Evolutionary conservation across 768 basidiomycete genomes (phyloP), one percentile per base, ranked within the genome.

Genomic region (Hygrocybe coccinea): DNA sequence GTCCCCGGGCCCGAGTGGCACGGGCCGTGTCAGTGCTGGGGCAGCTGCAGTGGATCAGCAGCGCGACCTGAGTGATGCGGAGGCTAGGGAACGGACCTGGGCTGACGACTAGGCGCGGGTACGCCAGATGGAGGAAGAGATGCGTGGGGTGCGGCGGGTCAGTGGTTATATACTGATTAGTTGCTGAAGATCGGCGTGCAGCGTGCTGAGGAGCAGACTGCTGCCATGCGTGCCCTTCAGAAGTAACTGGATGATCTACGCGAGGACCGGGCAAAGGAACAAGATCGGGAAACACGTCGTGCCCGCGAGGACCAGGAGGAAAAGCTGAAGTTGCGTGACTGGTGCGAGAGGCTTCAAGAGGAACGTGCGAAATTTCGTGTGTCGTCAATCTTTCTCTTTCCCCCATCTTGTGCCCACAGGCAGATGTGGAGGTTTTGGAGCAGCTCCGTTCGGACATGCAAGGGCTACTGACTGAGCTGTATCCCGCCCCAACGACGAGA

Each of bases 381-480:
- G 48, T 21, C 21, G 19, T 25, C 17, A 22, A 45, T 10, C 44
- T 17, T 45, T 39, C 44, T 8, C 50, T 35, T 56, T 22, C 53
- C 8, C 48, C 25, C 3, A n/a, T 51, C 38, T 6, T 41, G 14
- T 44, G 22, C 56, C 14, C 51, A 19, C 56, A 89, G 86, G 74
- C 73, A 19, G 81, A 89, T 64, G 64, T 77, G 2, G 86, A 87
- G 12, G 71, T 86, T 39, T 78, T 93, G 2, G 84, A 90, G 50
- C 92, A 91, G 63, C 79, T 99, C 5, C 80, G 86, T 56, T 78
- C 77, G 8, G 94, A 98, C 63, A 84, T 97, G 79, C 86, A 91
- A 64, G 78, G 80, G 24, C 77, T 99, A 3, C 67, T 98, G 56
- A 73, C 77, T 3, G 95, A 97, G 66, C 76, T 97, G 25, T 97